A percentile compares a stretch with the other conserved stretches of the same genome.
These are phyloP conservation scores for Luffa aegyptiaca DNA, from an alignment of 306 rosid genomes.

Conservation along the genomic window DNA sequence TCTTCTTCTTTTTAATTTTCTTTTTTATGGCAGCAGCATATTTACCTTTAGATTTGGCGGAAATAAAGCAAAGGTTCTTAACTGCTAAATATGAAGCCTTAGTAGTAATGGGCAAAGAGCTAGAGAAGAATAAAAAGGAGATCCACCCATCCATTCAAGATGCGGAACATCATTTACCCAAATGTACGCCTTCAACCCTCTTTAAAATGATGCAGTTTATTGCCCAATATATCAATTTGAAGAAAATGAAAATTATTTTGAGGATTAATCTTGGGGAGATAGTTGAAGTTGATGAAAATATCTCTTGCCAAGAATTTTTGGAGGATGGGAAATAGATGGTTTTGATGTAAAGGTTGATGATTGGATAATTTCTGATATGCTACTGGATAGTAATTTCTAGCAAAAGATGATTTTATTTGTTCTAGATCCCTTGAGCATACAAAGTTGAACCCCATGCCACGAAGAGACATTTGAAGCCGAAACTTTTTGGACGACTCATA, in stretches of 20 bases:
- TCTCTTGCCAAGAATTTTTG: background rate
- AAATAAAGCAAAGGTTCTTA: background rate
- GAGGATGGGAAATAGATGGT: background rate
- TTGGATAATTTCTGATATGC: background rate
- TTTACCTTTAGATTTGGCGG: background rate
- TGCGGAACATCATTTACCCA: background rate
- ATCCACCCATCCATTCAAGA: background rate
- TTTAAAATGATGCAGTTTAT: background rate
- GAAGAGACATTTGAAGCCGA: background rate
- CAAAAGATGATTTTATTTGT: background rate
- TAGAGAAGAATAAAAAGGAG: background rate
- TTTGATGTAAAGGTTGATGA: background rate
- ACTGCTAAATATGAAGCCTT: background rate
- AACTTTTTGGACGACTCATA: background rate
- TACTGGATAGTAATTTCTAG: background rate
- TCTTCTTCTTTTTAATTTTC: background rate
- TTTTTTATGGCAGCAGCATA: background rate
- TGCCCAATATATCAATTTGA: background rate
- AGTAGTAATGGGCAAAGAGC: background rate
- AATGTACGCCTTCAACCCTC: background rate
- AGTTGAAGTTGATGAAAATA: background rate
- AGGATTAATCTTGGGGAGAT: background rate
- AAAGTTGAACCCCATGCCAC: background rate
- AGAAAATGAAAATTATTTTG: background rate
- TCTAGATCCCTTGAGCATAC: background rate